Evolutionary conservation across 1,284 basidiomycete species (phyloP).

Genomic region (Cerrena zonata): DNA sequence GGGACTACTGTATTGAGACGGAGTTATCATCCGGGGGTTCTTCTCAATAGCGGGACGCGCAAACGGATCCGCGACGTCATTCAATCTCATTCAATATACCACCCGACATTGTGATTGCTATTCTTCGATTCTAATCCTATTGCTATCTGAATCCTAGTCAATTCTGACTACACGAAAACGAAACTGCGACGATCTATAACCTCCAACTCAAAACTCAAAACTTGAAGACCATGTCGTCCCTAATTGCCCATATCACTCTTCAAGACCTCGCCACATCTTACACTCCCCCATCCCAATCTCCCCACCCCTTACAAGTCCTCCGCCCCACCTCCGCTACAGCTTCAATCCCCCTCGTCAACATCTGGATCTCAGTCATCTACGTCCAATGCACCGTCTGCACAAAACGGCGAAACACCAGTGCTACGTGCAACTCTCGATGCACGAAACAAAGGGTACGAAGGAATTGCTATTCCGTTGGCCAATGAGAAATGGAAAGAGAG

Average conservation of each 20-base stretch:
- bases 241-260: background rate
- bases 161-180: too few species aligned
- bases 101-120: too few species aligned
- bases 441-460: slow-evolving; percentile 54
- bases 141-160: too few species aligned
- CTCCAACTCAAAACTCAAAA: too few species aligned
- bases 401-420: slow-evolving; percentile 38
- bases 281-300: background rate
- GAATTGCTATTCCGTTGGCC: slow-evolving; percentile 78
- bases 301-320: slow-evolving; percentile 12
- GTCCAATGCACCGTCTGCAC: background rate
- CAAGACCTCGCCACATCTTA: background rate
- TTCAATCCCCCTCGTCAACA: slow-evolving; percentile 10
- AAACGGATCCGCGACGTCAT: too few species aligned
- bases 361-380: slow-evolving; percentile 7
- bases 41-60: too few species aligned
- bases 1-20: too few species aligned
- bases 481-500: slow-evolving; percentile 82
- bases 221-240: too few species aligned
- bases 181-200: too few species aligned
- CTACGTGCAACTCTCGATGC: slow-evolving; percentile 46
- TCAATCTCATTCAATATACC: too few species aligned
- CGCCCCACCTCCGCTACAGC: slow-evolving; percentile 12
- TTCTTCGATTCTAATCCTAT: too few species aligned
- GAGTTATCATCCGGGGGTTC: too few species aligned